Conservation (phyloP, 495 filamentous ascomycete species). For the Aspergillus incahuasiensis region DNA sequence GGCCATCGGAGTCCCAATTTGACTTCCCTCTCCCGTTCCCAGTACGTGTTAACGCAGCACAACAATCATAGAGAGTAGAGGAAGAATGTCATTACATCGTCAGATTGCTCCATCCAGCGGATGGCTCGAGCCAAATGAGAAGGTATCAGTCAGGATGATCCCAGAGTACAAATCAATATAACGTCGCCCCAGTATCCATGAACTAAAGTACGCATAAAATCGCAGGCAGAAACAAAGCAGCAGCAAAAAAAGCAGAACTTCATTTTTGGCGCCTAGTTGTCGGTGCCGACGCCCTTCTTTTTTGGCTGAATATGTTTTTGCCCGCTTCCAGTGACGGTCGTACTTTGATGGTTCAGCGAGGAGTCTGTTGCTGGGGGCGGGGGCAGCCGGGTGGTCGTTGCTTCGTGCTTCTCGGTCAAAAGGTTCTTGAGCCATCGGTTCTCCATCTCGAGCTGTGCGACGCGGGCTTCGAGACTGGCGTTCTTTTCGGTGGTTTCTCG, state of each 20-base stretch:
- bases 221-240: constrained; percentile 8
- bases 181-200: neutral
- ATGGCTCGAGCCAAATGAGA: neutral
- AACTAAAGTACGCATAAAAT: neutral
- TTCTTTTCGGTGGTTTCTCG: constrained; percentile 91
- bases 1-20: constrained; percentile 10
- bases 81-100: constrained; percentile 25
- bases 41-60: neutral
- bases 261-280: constrained; percentile 26
- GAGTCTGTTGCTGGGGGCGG: constrained; percentile 28
- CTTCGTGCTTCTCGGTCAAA: constrained; percentile 82
- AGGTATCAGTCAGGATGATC: constrained; percentile 13
- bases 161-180: constrained; percentile 9
- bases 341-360: constrained; percentile 22
- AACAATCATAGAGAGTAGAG: constrained; percentile 9
- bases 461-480: constrained; percentile 67
- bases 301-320: constrained; percentile 46
- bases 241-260: constrained; percentile 10
- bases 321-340: constrained; percentile 22
- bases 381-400: constrained; percentile 23
- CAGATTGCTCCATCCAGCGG: constrained; percentile 17
- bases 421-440: constrained; percentile 96
- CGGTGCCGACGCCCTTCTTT: constrained; percentile 47
- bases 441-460: constrained; percentile 86
- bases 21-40: neutral